Percentiles rank a stretch among this genome's conserved stretches.
Evolutionary conservation across 306 rosid species (phyloP).

Genomic region (Alnus glutinosa): DNA sequence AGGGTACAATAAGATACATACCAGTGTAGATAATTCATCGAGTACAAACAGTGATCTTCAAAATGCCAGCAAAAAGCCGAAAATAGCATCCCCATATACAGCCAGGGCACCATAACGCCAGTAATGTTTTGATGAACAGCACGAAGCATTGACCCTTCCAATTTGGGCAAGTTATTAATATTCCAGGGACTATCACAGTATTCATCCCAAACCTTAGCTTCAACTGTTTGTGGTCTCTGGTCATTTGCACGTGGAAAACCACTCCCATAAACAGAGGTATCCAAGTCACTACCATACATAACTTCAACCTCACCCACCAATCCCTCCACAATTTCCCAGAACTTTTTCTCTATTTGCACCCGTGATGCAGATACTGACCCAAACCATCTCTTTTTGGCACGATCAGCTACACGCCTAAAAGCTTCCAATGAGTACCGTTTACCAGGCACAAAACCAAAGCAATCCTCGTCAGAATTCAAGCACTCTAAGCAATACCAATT

Average conservation of each 20-base stretch:
- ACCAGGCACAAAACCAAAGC: slow-evolving; percentile 96
- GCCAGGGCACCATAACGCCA: slow-evolving; percentile 99
- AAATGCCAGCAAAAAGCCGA: slow-evolving; percentile 99
- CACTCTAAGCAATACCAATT: slow-evolving; percentile 97
- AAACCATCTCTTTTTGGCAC: slow-evolving; percentile 91
- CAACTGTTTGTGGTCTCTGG: slow-evolving; percentile 65
- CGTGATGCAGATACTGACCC: slow-evolving; percentile 80
- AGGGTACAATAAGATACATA: slow-evolving; percentile 39
- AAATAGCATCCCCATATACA: slow-evolving; percentile 95
- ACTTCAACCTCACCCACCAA: slow-evolving; percentile 91
- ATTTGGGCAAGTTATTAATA: slow-evolving; percentile 92
- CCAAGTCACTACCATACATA: slow-evolving; percentile 95
- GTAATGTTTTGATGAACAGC: slow-evolving; percentile 90
- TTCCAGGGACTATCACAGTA: slow-evolving; percentile 89
- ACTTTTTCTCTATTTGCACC: slow-evolving; percentile 86
- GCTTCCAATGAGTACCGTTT: slow-evolving; percentile 69
- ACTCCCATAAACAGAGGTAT: slow-evolving; percentile 86
- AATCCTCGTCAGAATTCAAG: slow-evolving; percentile 83
- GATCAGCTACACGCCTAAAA: slow-evolving; percentile 78
- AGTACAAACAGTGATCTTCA: slow-evolving; percentile 98
- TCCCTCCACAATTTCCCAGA: slow-evolving; percentile 99
- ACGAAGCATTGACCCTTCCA: slow-evolving; percentile 87
- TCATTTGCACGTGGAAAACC: slow-evolving; percentile 77
- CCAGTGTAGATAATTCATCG: slow-evolving; percentile 99
- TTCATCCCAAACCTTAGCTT: slow-evolving; percentile 77